Conservation (phyloP, 257 asterid genomes). For the Solanum paucissectum region DNA sequence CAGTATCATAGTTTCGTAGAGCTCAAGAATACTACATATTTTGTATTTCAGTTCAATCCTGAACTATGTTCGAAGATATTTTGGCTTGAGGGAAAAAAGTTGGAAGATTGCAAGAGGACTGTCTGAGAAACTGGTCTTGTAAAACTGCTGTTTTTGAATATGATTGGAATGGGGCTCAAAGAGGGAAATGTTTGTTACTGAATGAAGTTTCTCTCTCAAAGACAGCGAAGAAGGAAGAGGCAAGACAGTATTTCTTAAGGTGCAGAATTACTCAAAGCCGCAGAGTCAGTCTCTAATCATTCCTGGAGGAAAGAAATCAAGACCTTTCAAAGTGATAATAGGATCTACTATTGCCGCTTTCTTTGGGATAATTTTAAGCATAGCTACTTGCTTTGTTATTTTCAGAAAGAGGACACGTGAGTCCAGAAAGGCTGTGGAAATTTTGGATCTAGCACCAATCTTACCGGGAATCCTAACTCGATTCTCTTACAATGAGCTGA, state of each 20-base stretch:
- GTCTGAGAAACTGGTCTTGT: constrained; percentile 2
- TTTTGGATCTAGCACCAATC: not conserved
- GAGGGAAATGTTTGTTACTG: not conserved
- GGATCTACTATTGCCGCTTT: not conserved
- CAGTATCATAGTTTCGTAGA: not conserved
- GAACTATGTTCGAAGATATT: not conserved
- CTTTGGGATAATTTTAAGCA: not conserved
- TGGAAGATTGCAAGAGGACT: not conserved
- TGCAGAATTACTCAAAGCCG: not conserved
- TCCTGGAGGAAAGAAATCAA: not conserved
- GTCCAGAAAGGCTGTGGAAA: not conserved
- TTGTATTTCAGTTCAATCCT: not conserved
- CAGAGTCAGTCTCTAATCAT: not conserved
- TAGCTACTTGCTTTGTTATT: not conserved
- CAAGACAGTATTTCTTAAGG: not conserved
- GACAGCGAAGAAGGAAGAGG: not conserved
- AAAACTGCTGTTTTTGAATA: not conserved
- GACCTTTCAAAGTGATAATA: not conserved
- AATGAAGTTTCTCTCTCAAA: not conserved
- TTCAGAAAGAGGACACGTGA: not conserved
- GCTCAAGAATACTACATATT: not conserved
- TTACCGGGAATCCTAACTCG: not conserved
- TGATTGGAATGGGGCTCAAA: not conserved
- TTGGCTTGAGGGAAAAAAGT: not conserved
- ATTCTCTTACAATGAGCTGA: constrained; percentile 2